A percentile compares a stretch with the other conserved stretches of the same genome.
Evolutionary conservation across 2,329 filamentous ascomycete genomes (phyloP).

Genomic region (Xylariales sp.): DNA sequence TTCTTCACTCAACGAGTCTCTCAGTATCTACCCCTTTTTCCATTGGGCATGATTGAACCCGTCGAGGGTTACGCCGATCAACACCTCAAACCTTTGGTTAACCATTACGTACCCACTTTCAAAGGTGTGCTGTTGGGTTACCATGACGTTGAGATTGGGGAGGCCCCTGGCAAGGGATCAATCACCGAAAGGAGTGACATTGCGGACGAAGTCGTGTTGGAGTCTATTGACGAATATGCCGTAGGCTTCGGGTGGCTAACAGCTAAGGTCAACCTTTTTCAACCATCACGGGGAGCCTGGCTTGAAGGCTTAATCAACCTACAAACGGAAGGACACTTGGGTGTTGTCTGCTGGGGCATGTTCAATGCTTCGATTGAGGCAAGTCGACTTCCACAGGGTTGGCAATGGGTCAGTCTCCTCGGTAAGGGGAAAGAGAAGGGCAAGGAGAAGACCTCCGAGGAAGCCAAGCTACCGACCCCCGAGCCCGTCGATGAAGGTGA

Average conservation of each 20-base stretch:
- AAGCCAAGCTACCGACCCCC: constrained; percentile 29
- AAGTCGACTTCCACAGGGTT: constrained; percentile 67
- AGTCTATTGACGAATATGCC: constrained; percentile 73
- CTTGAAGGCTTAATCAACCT: constrained; percentile 81
- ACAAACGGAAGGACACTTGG: constrained; percentile 83
- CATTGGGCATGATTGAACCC: constrained; percentile 64
- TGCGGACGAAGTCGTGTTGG: constrained; percentile 38
- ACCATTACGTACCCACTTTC: constrained; percentile 70
- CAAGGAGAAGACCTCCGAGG: constrained; percentile 15
- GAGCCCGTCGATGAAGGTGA: constrained; percentile 32
- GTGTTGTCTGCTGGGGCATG: constrained; percentile 82
- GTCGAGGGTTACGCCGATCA: constrained; percentile 68
- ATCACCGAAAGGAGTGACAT: constrained; percentile 42
- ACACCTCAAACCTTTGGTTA: constrained; percentile 68
- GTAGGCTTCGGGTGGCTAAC: constrained; percentile 86
- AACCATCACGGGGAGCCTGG: constrained; percentile 66
- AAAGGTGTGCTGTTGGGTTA: constrained; percentile 73
- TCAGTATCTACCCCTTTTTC: constrained; percentile 72
- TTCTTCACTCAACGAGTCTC: constrained; percentile 78
- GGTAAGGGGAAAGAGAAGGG: constrained; percentile 30
- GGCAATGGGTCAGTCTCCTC: constrained; percentile 71
- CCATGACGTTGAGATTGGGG: constrained; percentile 61
- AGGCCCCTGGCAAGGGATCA: constrained; percentile 47
- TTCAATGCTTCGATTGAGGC: constrained; percentile 88
- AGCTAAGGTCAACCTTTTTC: constrained; percentile 78